Evolutionary conservation across 352 stramenopile species (phyloP).

Genomic region (Phytophthora sansomeana): DNA sequence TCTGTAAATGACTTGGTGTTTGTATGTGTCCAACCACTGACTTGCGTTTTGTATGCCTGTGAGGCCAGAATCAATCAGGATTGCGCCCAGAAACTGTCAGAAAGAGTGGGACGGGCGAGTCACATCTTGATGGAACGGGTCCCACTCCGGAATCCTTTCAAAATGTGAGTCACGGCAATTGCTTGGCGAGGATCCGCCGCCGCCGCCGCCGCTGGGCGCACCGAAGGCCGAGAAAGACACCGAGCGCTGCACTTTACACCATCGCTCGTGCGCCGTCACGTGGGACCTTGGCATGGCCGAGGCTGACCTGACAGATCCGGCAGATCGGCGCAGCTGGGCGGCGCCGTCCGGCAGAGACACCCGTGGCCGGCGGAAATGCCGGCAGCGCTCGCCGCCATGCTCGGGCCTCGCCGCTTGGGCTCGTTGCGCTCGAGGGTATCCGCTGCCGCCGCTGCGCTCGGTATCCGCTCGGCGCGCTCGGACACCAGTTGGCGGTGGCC

Average conservation of each 20-base stretch:
- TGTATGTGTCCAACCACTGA: background rate
- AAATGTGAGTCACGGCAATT: constrained; percentile 16
- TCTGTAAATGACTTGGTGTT: background rate
- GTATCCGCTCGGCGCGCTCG: constrained; percentile 21
- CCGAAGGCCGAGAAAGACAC: background rate
- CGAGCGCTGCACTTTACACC: constrained; percentile 1
- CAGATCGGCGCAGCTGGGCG: constrained; percentile 30
- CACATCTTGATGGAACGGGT: constrained; percentile 31
- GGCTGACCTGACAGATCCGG: constrained; percentile 23
- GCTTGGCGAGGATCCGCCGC: background rate
- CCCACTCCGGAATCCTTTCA: constrained; percentile 7
- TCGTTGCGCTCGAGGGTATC: constrained; percentile 13
- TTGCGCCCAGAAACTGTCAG: constrained; percentile 41
- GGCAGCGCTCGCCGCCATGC: background rate
- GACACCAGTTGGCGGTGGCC: constrained; percentile 21
- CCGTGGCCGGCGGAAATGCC: too few species aligned
- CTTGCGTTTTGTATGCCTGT: constrained; percentile 10
- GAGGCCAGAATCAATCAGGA: constrained; percentile 35
- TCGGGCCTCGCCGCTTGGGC: background rate
- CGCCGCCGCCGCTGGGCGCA: background rate
- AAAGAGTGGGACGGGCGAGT: constrained; percentile 14
- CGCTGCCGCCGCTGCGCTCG: constrained; percentile 12
- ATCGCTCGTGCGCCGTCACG: constrained; percentile 16
- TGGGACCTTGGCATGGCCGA: constrained; percentile 18
- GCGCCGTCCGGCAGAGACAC: constrained; percentile 20